A percentile compares a stretch with the other conserved stretches of the same genome.
These are phyloP conservation scores for Rhododendron ovatum DNA, from an alignment of 148 eudicot species.

Conservation along the genomic window DNA sequence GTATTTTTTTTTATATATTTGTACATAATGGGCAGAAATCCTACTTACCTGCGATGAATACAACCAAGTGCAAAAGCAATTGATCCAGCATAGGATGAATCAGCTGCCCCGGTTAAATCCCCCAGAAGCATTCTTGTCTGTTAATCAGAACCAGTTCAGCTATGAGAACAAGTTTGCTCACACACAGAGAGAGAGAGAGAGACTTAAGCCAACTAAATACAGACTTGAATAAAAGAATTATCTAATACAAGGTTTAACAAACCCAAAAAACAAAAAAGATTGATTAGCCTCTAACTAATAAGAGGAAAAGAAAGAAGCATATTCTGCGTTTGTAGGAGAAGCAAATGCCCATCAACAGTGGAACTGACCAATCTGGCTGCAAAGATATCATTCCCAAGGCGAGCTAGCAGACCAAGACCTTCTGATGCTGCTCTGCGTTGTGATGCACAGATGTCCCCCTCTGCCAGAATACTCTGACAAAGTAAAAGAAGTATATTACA, in stretches of 20 bases:
- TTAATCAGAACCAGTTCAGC: constrained; percentile 16
- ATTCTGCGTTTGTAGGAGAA: background rate
- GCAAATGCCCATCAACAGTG: constrained; percentile 4
- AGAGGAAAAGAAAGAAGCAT: background rate
- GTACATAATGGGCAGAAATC: background rate
- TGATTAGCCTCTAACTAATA: background rate
- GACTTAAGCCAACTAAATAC: constrained; percentile 10
- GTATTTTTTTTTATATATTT: background rate
- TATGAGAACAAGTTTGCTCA: background rate
- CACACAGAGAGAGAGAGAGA: background rate
- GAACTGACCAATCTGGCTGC: constrained; percentile 88
- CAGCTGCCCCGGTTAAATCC: constrained; percentile 57
- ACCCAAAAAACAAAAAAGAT: background rate
- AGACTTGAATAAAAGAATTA: background rate
- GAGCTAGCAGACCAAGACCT: constrained; percentile 92
- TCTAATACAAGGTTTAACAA: background rate
- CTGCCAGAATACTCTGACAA: constrained; percentile 76
- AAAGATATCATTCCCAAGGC: constrained; percentile 82
- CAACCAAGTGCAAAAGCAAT: constrained; percentile 90
- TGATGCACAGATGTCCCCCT: constrained; percentile 85
- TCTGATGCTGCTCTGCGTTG: constrained; percentile 94
- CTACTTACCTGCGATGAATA: constrained; percentile 83
- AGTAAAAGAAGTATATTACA: constrained; percentile 3
- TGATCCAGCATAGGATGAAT: constrained; percentile 75
- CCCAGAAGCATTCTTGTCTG: constrained; percentile 78